These are phyloP conservation scores for Aspergillus viridinutans DNA, from an alignment of 2,329 filamentous ascomycete genomes.

Conservation along the genomic window DNA sequence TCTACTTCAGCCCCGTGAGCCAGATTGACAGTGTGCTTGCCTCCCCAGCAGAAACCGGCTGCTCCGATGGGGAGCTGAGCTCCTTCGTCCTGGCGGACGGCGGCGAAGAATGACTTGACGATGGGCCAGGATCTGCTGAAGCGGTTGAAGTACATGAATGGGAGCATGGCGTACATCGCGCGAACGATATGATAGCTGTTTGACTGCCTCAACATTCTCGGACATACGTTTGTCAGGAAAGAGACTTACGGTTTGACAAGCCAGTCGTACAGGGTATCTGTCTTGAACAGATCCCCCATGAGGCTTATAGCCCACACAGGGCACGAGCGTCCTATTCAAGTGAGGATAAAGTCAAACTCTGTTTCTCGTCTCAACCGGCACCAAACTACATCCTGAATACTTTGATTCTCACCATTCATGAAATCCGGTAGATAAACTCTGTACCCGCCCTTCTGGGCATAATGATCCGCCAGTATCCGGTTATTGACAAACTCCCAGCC, in stretches of 20 bases:
- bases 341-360: background rate
- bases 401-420: conserved; percentile 42
- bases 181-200: conserved; percentile 14
- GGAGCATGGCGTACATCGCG: conserved; percentile 9
- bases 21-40: conserved; percentile 51
- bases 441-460: conserved; percentile 49
- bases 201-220: background rate
- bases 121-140: conserved; percentile 28
- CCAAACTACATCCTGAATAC: background rate
- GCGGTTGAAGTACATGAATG: conserved; percentile 24
- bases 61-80: conserved; percentile 45
- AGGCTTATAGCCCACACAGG: conserved; percentile 9
- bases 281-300: conserved; percentile 6
- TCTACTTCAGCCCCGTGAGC: conserved; percentile 32
- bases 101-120: conserved; percentile 36
- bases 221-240: background rate
- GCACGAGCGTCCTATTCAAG: conserved; percentile 11
- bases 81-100: conserved; percentile 31
- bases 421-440: conserved; percentile 56
- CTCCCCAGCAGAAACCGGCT: conserved; percentile 63
- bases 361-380: background rate
- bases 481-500: conserved; percentile 54
- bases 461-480: conserved; percentile 51
- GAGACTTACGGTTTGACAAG: conserved; percentile 16
- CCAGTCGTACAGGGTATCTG: conserved; percentile 8